A percentile compares a stretch with the other conserved stretches of the same genome.
phyloP scores from a whole-genome alignment of 192 early-diverging fungal species.

The Kickxella alabastrina region DNA sequence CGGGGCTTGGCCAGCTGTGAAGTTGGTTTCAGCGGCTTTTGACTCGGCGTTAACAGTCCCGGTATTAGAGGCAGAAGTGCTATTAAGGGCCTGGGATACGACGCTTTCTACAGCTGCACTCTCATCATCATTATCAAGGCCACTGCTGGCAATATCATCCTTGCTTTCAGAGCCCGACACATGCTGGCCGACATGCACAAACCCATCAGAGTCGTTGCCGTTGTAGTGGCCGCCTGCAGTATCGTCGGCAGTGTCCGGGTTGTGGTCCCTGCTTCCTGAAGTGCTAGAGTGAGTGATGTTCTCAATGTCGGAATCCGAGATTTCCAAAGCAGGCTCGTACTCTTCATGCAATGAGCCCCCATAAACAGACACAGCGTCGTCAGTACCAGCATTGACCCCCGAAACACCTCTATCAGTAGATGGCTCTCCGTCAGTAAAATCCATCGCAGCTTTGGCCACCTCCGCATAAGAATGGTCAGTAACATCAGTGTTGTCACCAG shows the following conservation, averaged over 20 bases:
- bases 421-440: background rate
- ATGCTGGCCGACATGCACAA: constrained; percentile 40
- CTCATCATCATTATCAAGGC: too few relatives aligned
- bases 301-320: too few relatives aligned
- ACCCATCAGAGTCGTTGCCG: constrained; percentile 40
- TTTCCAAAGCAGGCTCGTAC: too few relatives aligned
- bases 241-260: background rate
- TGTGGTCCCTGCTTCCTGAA: background rate
- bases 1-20: too few relatives aligned
- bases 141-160: constrained; percentile 9
- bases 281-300: too few relatives aligned
- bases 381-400: background rate
- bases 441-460: background rate
- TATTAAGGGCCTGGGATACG: too few relatives aligned
- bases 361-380: background rate
- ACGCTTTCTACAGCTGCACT: too few relatives aligned
- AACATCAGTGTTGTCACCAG: background rate
- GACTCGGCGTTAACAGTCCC: too few relatives aligned
- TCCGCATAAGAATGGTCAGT: background rate
- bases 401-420: background rate
- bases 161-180: constrained; percentile 13
- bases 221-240: background rate
- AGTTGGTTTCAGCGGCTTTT: too few relatives aligned
- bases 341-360: too few relatives aligned
- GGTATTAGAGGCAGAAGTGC: too few relatives aligned